Evolutionary conservation across 78 protist species (phyloP).

Genomic region (Acrasis kona): DNA sequence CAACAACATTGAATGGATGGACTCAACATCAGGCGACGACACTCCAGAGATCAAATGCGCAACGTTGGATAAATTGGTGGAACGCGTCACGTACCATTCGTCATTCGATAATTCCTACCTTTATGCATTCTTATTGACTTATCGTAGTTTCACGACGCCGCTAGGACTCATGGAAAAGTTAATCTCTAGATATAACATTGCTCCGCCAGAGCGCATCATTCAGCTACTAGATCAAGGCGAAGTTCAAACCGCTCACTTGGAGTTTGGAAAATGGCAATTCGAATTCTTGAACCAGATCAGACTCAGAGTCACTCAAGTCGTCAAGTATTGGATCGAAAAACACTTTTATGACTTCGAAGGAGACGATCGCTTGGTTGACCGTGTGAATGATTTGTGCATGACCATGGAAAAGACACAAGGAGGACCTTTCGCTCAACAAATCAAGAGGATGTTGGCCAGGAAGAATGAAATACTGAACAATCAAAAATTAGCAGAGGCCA

Average conservation of each 20-base stretch:
- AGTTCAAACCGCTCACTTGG: conserved; percentile 1
- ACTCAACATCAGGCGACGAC: no score
- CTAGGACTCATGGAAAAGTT: background rate
- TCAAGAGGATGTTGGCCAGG: background rate
- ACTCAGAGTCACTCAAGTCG: background rate
- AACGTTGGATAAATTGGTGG: background rate
- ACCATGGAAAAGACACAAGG: background rate
- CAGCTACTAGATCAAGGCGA: no score
- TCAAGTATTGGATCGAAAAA: background rate
- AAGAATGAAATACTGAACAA: background rate
- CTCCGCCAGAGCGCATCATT: no score
- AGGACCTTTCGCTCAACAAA: background rate
- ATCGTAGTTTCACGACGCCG: background rate
- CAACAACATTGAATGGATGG: no score
- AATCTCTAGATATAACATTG: background rate
- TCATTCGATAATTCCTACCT: background rate
- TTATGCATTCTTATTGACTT: conserved; percentile 6
- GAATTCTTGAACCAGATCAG: background rate
- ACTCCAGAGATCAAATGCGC: background rate
- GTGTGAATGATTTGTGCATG: background rate
- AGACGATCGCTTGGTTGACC: background rate
- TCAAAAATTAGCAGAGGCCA: background rate
- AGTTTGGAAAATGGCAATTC: background rate
- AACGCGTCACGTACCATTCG: background rate
- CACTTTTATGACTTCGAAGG: background rate